These are phyloP conservation scores for Epichloe bromicola DNA, from an alignment of 2,329 filamentous ascomycete genomes.

Conservation along the genomic window DNA sequence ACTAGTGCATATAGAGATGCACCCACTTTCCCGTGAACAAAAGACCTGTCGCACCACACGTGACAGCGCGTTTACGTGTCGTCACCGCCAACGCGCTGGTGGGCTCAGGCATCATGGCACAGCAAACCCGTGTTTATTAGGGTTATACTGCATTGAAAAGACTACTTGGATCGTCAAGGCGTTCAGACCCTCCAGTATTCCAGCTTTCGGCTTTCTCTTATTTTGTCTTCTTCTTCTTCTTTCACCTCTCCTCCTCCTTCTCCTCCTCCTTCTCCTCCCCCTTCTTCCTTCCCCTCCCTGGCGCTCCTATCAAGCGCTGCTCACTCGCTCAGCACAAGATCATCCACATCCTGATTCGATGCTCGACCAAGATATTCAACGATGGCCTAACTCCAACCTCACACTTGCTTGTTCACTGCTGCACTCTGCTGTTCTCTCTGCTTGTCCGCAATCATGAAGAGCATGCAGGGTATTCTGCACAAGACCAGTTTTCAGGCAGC, in stretches of 20 bases:
- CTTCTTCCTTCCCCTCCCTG: not conserved
- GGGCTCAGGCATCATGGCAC: not conserved
- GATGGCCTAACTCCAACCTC: not conserved
- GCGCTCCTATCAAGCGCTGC: not conserved
- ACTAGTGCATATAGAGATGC: not conserved
- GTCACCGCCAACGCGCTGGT: not conserved
- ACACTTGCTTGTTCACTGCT: not conserved
- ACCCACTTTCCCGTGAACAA: not conserved
- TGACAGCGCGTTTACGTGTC: conserved; percentile 13
- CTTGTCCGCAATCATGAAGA: conserved; percentile 20
- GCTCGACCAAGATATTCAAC: not conserved
- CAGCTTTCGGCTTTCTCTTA: not conserved
- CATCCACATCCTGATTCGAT: not conserved
- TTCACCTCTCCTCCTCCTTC: not conserved
- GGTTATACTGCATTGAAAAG: too few species aligned
- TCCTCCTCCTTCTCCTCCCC: too few species aligned
- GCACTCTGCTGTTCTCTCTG: not conserved
- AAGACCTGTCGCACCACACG: conserved; percentile 8
- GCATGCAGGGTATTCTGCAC: conserved; percentile 30
- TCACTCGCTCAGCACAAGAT: not conserved
- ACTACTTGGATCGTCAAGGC: too few species aligned
- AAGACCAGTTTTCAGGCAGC: conserved; percentile 39
- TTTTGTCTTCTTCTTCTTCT: not conserved
- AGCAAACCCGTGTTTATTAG: too few species aligned
- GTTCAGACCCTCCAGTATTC: not conserved